Conservation (phyloP, 176 grass and related monocot genomes). For the Tillandsia leiboldiana region DNA sequence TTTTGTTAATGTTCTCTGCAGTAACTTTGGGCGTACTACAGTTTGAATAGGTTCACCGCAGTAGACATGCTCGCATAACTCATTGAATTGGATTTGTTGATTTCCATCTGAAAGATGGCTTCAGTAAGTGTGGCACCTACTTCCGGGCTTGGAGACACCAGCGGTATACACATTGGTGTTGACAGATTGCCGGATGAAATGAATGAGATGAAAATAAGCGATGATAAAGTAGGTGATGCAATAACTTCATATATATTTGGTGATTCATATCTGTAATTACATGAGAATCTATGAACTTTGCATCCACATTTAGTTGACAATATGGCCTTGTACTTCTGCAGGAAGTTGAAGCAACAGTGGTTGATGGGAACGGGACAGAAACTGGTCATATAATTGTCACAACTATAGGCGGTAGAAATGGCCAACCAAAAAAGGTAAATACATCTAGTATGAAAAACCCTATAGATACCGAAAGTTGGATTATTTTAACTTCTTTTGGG, state of each 20-base stretch:
- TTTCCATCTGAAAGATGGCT: slow-evolving; percentile 35
- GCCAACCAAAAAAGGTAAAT: slow-evolving; percentile 66
- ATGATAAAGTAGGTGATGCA: slow-evolving; percentile 51
- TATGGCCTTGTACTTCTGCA: slow-evolving; percentile 14
- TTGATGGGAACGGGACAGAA: slow-evolving; percentile 65
- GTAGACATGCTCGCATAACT: neutral
- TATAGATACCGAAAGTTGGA: neutral
- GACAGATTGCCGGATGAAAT: slow-evolving; percentile 57
- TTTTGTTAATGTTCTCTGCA: too few relatives aligned
- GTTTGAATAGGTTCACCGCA: neutral
- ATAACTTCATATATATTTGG: neutral
- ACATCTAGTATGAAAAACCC: neutral
- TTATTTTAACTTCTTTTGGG: neutral
- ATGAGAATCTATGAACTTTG: neutral
- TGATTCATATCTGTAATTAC: neutral
- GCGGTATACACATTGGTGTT: slow-evolving; percentile 25
- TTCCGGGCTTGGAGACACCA: slow-evolving; percentile 37
- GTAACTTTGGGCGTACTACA: too few relatives aligned
- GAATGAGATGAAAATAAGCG: slow-evolving; percentile 62
- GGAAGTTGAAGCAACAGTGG: slow-evolving; percentile 58
- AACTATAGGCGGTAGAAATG: slow-evolving; percentile 57
- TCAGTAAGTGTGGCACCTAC: slow-evolving; percentile 40
- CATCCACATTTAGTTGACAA: neutral
- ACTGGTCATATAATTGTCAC: slow-evolving; percentile 65
- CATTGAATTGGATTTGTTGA: slow-evolving; percentile 5